Conservation (phyloP, 2,329 filamentous ascomycete species). For the Sarocladiaceae sp. region DNA sequence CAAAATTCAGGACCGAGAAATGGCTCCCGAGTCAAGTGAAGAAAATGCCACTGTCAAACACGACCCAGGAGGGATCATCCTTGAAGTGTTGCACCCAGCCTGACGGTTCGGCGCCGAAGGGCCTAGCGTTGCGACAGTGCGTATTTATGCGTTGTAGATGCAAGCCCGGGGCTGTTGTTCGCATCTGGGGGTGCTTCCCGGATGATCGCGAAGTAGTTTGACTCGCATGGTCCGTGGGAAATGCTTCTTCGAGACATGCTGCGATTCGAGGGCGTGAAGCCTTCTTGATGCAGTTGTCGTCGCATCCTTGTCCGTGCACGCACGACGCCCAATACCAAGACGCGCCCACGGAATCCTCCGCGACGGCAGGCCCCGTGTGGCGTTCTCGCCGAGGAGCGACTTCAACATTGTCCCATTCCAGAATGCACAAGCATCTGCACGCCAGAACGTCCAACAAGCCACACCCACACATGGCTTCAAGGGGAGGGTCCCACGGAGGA, state of each 20-base stretch:
- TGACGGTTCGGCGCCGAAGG: not conserved
- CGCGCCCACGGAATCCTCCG: not conserved
- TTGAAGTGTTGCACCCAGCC: not conserved
- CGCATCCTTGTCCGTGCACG: not conserved
- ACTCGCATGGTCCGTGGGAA: constrained; percentile 3
- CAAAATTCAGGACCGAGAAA: too few relatives aligned
- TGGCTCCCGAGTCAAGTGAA: too few relatives aligned
- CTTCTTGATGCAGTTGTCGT: not conserved
- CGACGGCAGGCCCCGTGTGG: constrained; percentile 6
- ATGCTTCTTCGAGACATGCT: not conserved
- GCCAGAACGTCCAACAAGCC: not conserved
- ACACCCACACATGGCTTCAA: not conserved
- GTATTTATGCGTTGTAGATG: constrained; percentile 7
- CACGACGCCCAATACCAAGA: not conserved
- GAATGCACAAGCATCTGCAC: not conserved
- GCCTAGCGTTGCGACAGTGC: constrained; percentile 1
- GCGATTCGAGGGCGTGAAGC: not conserved
- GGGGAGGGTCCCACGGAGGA: constrained; percentile 4
- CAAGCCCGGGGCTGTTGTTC: constrained; percentile 1
- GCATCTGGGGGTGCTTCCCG: constrained; percentile 1
- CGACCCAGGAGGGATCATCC: not conserved
- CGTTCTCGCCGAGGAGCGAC: not conserved
- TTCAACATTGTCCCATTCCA: not conserved
- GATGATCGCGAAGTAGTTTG: constrained; percentile 2
- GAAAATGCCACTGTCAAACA: not conserved